phyloP scores from a whole-genome alignment of 2,329 filamentous ascomycete genomes.

The Amauroascus verrucosus region DNA sequence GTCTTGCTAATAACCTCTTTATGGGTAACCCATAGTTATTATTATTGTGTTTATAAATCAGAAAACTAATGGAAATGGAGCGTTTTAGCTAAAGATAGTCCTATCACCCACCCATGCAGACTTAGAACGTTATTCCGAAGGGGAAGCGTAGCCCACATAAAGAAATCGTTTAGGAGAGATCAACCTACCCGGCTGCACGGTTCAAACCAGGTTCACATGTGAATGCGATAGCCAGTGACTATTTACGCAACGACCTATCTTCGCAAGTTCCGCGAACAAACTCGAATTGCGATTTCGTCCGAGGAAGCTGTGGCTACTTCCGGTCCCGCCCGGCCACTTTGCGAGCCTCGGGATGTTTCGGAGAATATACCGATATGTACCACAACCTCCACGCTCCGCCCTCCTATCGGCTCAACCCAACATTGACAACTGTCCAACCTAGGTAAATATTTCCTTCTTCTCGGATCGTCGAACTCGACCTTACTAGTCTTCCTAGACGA shows the following conservation, averaged over 20 bases:
- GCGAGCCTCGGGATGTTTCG: not conserved
- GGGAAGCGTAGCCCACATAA: not conserved
- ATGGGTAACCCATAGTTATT: not conserved
- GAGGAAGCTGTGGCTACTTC: not conserved
- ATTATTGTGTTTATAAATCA: not conserved
- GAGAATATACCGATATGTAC: not conserved
- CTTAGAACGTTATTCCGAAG: not conserved
- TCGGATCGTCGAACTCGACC: too few species aligned
- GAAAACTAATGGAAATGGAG: not conserved
- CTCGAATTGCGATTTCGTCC: not conserved
- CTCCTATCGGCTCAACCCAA: not conserved
- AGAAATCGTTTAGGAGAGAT: too few species aligned
- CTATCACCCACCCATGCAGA: not conserved
- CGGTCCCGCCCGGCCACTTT: not conserved
- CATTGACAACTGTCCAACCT: not conserved
- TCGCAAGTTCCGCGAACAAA: too few species aligned
- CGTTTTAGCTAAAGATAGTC: not conserved
- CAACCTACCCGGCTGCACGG: too few species aligned
- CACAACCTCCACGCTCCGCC: not conserved
- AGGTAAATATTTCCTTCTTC: not conserved
- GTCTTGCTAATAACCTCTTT: not conserved
- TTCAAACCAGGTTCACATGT: too few species aligned
- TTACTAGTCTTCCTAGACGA: too few species aligned
- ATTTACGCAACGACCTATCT: too few species aligned
- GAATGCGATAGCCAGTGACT: too few species aligned